These are phyloP conservation scores for Brettanomyces nanus DNA, from an alignment of 805 yeast genomes.

Conservation along the genomic window DNA sequence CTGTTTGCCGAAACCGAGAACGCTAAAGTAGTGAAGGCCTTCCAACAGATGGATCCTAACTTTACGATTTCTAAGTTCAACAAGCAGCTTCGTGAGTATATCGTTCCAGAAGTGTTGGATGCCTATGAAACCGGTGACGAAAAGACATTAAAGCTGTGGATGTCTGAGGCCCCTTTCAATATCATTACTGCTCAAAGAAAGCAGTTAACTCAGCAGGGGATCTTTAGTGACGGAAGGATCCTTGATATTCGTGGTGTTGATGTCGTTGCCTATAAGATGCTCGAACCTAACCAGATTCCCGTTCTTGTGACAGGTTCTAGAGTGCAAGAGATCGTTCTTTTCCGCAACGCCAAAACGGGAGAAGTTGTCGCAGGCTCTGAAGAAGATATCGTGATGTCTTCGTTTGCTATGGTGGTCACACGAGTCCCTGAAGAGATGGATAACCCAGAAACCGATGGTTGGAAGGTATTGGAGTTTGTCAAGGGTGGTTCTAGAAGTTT, in stretches of 20 bases:
- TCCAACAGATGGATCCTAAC: slow-evolving; percentile 83
- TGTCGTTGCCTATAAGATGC: slow-evolving; percentile 74
- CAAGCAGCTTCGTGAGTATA: slow-evolving; percentile 79
- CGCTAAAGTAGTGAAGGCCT: slow-evolving; percentile 81
- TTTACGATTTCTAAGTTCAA: slow-evolving; percentile 75
- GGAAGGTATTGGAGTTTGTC: slow-evolving; percentile 92
- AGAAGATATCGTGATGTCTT: slow-evolving; percentile 82
- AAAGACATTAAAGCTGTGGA: slow-evolving; percentile 76
- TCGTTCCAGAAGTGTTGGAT: slow-evolving; percentile 91
- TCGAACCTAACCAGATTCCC: slow-evolving; percentile 88
- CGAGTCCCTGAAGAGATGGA: slow-evolving; percentile 89
- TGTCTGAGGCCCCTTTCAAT: slow-evolving; percentile 93
- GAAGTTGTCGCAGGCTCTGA: slow-evolving; percentile 95
- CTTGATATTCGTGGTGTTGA: slow-evolving; percentile 94
- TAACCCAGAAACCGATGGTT: slow-evolving; percentile 88
- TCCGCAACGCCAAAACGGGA: slow-evolving; percentile 83
- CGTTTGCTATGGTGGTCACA: slow-evolving; percentile 95
- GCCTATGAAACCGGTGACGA: slow-evolving; percentile 93
- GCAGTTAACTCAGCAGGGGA: slow-evolving; percentile 82
- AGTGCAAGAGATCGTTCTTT: slow-evolving; percentile 91
- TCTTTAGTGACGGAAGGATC: slow-evolving; percentile 84
- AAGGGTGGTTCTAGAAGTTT: slow-evolving; percentile 88
- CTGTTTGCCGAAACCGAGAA: slow-evolving; percentile 94
- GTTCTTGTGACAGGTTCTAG: slow-evolving; percentile 90
- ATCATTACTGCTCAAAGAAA: slow-evolving; percentile 92